Percentiles rank a stretch among this genome's conserved stretches.
These are phyloP conservation scores for Globisporangium iwayamae DNA, from an alignment of 352 stramenopile species.

Conservation along the genomic window DNA sequence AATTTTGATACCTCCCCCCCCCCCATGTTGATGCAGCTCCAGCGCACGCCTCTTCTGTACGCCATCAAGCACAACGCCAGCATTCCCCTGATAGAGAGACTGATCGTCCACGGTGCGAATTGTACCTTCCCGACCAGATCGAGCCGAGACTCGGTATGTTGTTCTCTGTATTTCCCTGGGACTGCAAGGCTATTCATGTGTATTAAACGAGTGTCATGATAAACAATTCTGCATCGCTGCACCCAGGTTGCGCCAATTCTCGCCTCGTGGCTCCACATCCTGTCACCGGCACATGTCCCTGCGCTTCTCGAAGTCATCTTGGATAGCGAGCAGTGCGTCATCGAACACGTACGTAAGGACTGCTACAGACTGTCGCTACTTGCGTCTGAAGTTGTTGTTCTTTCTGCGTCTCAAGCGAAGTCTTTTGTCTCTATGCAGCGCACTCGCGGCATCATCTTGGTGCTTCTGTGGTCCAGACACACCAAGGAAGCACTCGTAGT, in stretches of 20 bases:
- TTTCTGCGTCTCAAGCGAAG: too few species aligned
- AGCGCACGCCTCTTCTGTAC: neutral
- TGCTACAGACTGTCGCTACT: too few species aligned
- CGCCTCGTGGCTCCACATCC: neutral
- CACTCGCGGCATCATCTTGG: constrained; percentile 11
- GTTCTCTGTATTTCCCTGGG: too few species aligned
- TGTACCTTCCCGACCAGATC: neutral
- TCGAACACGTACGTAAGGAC: neutral
- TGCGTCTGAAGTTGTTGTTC: too few species aligned
- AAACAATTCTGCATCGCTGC: neutral
- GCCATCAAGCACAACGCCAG: neutral
- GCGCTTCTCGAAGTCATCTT: constrained; percentile 3
- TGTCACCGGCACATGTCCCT: neutral
- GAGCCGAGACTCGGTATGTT: constrained; percentile 8
- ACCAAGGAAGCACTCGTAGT: constrained; percentile 22
- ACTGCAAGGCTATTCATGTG: too few species aligned
- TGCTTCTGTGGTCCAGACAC: constrained; percentile 21
- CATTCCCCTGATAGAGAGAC: neutral
- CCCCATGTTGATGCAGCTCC: neutral
- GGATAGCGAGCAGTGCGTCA: neutral
- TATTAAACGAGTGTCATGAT: too few species aligned
- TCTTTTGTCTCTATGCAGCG: neutral
- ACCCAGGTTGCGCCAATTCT: constrained; percentile 5
- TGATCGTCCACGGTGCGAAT: constrained; percentile 1
- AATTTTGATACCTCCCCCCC: too few species aligned